These are phyloP conservation scores for Phoma herbarum DNA, from an alignment of 2,329 filamentous ascomycete genomes.

Conservation along the genomic window DNA sequence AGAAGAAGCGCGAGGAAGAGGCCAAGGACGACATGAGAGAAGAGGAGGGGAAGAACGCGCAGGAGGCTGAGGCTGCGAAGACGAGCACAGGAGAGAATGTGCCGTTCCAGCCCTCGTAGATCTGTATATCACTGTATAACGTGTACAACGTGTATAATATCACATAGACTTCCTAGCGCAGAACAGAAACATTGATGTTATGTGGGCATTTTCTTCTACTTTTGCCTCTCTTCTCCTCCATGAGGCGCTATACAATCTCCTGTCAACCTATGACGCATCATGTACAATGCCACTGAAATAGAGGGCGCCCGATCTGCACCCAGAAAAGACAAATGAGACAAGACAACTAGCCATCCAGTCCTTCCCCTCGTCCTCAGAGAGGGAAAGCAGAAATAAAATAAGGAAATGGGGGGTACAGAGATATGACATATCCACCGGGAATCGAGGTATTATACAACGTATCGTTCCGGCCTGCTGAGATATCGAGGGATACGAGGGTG, in stretches of 20 bases:
- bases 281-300: constrained; percentile 10
- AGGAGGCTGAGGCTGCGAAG: constrained; percentile 6
- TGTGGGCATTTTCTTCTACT: constrained; percentile 13
- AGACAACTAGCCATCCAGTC: constrained; percentile 7
- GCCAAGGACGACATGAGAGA: constrained; percentile 2
- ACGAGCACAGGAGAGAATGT: constrained; percentile 5
- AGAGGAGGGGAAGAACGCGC: not conserved
- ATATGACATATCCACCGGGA: constrained; percentile 22
- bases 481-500: constrained; percentile 25
- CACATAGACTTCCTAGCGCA: not conserved
- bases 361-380: too few relatives aligned
- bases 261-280: not conserved
- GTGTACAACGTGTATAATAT: constrained; percentile 4
- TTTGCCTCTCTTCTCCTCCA: not conserved
- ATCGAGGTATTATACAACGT: constrained; percentile 29
- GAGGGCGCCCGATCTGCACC: constrained; percentile 1
- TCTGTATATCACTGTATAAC: not conserved
- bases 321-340: constrained; percentile 13
- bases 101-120: constrained; percentile 16
- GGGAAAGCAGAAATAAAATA: constrained; percentile 15
- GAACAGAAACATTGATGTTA: not conserved
- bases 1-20: constrained; percentile 11
- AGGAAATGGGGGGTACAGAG: constrained; percentile 5
- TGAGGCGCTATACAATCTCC: constrained; percentile 4
- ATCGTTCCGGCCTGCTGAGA: constrained; percentile 24